Evolutionary conservation across 2,329 filamentous ascomycete species (phyloP).

Genomic region (Tolypocladium pustulatum): DNA sequence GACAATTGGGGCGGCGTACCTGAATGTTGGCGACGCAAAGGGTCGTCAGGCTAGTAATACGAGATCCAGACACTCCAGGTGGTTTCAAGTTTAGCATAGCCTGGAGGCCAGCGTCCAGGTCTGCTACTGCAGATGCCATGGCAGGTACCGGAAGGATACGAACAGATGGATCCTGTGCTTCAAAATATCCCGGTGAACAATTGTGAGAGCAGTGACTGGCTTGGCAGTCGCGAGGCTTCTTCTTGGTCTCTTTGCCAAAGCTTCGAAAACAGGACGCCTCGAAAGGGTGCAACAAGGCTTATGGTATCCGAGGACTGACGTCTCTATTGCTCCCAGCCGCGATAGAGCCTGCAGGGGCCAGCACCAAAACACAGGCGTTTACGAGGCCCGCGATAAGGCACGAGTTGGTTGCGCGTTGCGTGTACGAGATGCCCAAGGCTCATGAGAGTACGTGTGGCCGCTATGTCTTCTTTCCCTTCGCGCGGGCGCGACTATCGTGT

Average conservation of each 20-base stretch:
- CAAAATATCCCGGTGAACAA: not conserved
- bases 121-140: constrained; percentile 79
- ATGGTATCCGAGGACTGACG: not conserved
- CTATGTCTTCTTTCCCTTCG: not conserved
- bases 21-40: constrained; percentile 85
- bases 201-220: not conserved
- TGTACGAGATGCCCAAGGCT: constrained; percentile 8
- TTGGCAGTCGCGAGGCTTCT: not conserved
- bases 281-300: not conserved
- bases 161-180: constrained; percentile 1
- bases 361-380: constrained; percentile 1
- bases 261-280: not conserved
- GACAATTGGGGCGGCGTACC: constrained; percentile 39
- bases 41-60: constrained; percentile 77
- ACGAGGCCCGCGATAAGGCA: constrained; percentile 1
- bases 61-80: constrained; percentile 86
- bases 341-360: not conserved
- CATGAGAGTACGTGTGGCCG: constrained; percentile 8
- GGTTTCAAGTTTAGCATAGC: constrained; percentile 87
- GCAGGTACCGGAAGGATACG: constrained; percentile 3
- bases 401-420: constrained; percentile 2
- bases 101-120: constrained; percentile 82
- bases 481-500: not conserved
- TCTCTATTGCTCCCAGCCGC: not conserved
- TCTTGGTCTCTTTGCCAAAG: not conserved